A percentile compares a stretch with the other conserved stretches of the same genome.
These are phyloP conservation scores for Mallotus repandus DNA, from an alignment of 441 rosid genomes.

Conservation along the genomic window DNA sequence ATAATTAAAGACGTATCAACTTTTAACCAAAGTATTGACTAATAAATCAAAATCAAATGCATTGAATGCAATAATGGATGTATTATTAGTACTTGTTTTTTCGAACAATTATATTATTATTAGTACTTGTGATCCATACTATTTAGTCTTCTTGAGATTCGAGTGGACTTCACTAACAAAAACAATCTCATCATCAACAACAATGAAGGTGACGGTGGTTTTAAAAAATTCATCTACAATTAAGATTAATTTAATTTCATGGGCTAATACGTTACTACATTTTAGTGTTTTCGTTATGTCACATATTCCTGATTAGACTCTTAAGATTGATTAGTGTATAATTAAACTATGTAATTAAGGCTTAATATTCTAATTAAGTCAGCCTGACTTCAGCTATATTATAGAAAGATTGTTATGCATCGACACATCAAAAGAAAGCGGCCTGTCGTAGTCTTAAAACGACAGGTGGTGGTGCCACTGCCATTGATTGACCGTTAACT, in stretches of 20 bases:
- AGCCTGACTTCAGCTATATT: too few relatives aligned
- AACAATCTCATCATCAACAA: background rate
- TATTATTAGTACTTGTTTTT: background rate
- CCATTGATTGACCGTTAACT: too few relatives aligned
- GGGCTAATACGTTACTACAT: too few relatives aligned
- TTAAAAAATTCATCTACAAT: background rate
- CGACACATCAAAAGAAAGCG: background rate
- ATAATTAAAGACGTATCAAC: background rate
- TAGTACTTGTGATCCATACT: background rate
- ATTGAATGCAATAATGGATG: background rate
- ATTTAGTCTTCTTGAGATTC: background rate
- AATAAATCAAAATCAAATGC: too few relatives aligned
- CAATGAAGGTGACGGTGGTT: background rate
- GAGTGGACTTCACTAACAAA: background rate
- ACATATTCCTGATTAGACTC: background rate
- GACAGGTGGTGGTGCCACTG: background rate
- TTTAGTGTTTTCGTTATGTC: background rate
- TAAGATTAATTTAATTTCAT: too few relatives aligned
- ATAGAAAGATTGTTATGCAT: too few relatives aligned
- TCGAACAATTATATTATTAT: too few relatives aligned
- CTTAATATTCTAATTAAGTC: too few relatives aligned
- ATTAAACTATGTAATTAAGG: too few relatives aligned
- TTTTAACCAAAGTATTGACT: background rate
- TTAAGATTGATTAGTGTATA: background rate
- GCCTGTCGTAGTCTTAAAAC: background rate